Evolutionary conservation across 177 flowering plant genomes (phyloP).

Genomic region (Vitis hybrid): DNA sequence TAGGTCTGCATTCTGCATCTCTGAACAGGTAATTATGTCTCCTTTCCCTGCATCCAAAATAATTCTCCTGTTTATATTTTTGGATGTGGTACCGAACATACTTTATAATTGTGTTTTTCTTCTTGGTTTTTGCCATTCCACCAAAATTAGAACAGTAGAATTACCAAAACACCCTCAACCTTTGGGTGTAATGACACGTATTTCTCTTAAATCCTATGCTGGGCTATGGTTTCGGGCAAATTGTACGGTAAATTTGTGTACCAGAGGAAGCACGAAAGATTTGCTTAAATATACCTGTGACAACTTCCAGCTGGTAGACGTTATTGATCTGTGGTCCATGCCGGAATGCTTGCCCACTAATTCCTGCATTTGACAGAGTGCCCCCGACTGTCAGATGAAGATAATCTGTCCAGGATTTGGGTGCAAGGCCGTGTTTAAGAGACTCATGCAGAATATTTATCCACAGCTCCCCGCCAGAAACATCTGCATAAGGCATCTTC

Average conservation of each 20-base stretch:
- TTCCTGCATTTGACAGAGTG: constrained; percentile 87
- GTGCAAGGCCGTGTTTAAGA: constrained; percentile 70
- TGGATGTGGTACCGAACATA: not conserved
- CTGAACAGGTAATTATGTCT: constrained; percentile 71
- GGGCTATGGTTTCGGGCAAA: not conserved
- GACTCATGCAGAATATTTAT: constrained; percentile 76
- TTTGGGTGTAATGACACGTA: too few species aligned
- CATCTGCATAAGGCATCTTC: constrained; percentile 66
- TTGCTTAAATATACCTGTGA: constrained; percentile 59
- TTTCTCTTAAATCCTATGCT: too few species aligned
- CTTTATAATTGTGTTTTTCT: not conserved
- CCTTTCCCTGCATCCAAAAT: constrained; percentile 78
- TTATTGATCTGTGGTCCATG: constrained; percentile 94
- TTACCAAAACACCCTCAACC: not conserved
- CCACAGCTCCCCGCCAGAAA: constrained; percentile 86
- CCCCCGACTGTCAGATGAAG: constrained; percentile 94
- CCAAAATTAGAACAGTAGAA: not conserved
- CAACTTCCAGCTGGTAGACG: constrained; percentile 79
- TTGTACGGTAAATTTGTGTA: not conserved
- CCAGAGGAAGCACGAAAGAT: not conserved
- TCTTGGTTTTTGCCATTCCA: not conserved
- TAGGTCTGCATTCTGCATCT: constrained; percentile 60
- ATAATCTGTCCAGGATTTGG: constrained; percentile 98
- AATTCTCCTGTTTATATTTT: not conserved
- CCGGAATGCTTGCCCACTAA: constrained; percentile 89